Percentiles rank a stretch among this genome's conserved stretches.
Conservation (phyloP, 768 basidiomycete species). For the Tylopilus vinaceipallidus region DNA sequence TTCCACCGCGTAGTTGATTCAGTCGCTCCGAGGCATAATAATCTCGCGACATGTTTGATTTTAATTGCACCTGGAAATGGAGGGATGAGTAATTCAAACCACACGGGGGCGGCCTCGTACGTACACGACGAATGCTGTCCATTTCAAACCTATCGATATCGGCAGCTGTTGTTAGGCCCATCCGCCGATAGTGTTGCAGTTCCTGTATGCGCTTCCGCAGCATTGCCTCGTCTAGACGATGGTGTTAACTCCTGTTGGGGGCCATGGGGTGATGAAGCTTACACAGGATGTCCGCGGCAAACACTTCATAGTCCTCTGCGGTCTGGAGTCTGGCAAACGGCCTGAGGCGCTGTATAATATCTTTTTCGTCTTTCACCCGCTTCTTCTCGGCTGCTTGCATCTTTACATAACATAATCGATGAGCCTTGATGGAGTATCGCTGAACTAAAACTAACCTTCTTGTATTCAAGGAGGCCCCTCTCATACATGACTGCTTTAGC, state of each 20-base stretch:
- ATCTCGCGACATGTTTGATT: slow-evolving; percentile 55
- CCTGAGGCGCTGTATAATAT: slow-evolving; percentile 83
- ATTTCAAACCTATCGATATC: slow-evolving; percentile 90
- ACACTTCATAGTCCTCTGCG: slow-evolving; percentile 85
- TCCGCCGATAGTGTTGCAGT: slow-evolving; percentile 83
- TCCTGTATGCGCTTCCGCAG: slow-evolving; percentile 88
- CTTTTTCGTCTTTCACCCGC: slow-evolving; percentile 85
- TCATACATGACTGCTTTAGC: slow-evolving; percentile 90
- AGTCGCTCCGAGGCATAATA: slow-evolving; percentile 53
- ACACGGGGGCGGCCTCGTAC: slow-evolving; percentile 19
- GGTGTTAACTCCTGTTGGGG: not conserved
- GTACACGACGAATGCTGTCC: slow-evolving; percentile 70
- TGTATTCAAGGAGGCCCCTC: slow-evolving; percentile 87
- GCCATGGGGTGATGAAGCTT: slow-evolving; percentile 34
- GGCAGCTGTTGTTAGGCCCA: slow-evolving; percentile 79
- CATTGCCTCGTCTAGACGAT: slow-evolving; percentile 70
- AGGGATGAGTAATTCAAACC: not conserved
- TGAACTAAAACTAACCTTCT: slow-evolving; percentile 65
- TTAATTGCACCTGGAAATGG: slow-evolving; percentile 54
- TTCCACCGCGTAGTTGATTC: slow-evolving; percentile 44
- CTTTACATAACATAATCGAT: slow-evolving; percentile 38
- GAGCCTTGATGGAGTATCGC: too few relatives aligned
- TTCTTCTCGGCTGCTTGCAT: slow-evolving; percentile 92
- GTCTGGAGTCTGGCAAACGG: slow-evolving; percentile 91
- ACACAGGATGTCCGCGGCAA: slow-evolving; percentile 90